Conservation (phyloP, 2,329 filamentous ascomycete genomes). For the Colletotrichum liaoningense region DNA sequence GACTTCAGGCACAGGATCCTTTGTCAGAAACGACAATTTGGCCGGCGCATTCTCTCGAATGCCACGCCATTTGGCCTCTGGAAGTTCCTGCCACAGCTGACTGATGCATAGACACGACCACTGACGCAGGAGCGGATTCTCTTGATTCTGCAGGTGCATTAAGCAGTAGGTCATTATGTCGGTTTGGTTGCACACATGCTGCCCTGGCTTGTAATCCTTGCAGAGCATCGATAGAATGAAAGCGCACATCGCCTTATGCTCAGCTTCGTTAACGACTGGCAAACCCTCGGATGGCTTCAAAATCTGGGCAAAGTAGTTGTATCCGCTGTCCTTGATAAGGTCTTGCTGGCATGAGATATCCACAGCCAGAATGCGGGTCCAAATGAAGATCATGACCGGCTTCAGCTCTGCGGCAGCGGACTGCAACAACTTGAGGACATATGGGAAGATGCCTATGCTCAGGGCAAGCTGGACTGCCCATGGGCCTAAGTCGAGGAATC, state of each 20-base stretch:
- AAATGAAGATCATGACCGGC: constrained; percentile 99
- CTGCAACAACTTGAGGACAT: constrained; percentile 96
- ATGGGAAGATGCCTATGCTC: constrained; percentile 98
- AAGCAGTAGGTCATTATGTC: constrained; percentile 93
- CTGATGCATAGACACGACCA: constrained; percentile 97
- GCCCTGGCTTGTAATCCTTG: constrained; percentile 91
- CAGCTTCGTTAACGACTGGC: constrained; percentile 83
- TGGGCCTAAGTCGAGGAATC: constrained; percentile 93
- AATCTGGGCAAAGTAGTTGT: constrained; percentile 95
- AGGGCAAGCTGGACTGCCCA: constrained; percentile 99
- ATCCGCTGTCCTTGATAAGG: constrained; percentile 95
- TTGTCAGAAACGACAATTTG: constrained; percentile 82
- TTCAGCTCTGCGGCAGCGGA: constrained; percentile 95
- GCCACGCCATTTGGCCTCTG: constrained; percentile 96
- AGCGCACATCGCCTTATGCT: constrained; percentile 98
- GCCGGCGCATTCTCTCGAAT: constrained; percentile 88
- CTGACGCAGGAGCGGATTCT: constrained; percentile 89
- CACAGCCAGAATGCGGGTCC: constrained; percentile 94
- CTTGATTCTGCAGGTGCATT: constrained; percentile 82
- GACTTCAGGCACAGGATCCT: constrained; percentile 92
- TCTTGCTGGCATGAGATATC: constrained; percentile 95
- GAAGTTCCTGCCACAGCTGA: constrained; percentile 90
- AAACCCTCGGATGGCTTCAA: constrained; percentile 86
- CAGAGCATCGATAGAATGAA: constrained; percentile 98
- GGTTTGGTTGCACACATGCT: constrained; percentile 89